Base-by-base conservation (phyloP, 2,329 filamentous ascomycete species). In the Stylonectria norvegica region DNA sequence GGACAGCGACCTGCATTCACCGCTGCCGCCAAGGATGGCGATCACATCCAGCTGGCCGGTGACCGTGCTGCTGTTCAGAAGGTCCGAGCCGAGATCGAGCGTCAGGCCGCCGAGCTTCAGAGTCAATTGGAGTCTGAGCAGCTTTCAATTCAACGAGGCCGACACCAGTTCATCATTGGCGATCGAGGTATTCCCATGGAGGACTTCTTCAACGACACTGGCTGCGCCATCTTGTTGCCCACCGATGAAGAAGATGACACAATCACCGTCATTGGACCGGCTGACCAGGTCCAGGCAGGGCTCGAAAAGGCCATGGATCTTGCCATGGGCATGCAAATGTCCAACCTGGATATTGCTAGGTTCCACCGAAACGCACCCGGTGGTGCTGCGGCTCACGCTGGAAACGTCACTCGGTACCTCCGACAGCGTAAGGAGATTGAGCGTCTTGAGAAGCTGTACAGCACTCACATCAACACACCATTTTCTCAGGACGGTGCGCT, bases 81-180 rank as follows among this genome's bases (percentile, higher is more conserved):
- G 54, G 86, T 83, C 18, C 85, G 85, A 43, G 81, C 84, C 30
- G 82, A 87, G 57, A 85, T 97, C 50, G 89, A 96, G 65, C 81
- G 81, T 34, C 79, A 84, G 43, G 88, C 83, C 5, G 79, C 84
- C 46, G 78, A 91, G 58, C 77, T 98, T 16, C 81, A 84, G 52
- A 79, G 80, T 43, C 81, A 87, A 60, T 72, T 97, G 35, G 79
- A 84, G 29, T 72, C 93, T 34, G 81, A 93, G 53, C 84, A 94
- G 63, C 72, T 89, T 29, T 79, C 85, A 5, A 88, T 97, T 53
- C 86, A 91, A 63, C 84, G 85, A 47, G 89, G 88, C 34, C 83
- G 89, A 36, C 93, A 97, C 63, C 90, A 95, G 63, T 97, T 96
- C 71, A 93, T 98, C 59, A 83, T 95, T 48, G 91, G 91, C 36